Evolutionary conservation across 345 rosid species (phyloP).

Genomic region (Eucalyptus brandiana): DNA sequence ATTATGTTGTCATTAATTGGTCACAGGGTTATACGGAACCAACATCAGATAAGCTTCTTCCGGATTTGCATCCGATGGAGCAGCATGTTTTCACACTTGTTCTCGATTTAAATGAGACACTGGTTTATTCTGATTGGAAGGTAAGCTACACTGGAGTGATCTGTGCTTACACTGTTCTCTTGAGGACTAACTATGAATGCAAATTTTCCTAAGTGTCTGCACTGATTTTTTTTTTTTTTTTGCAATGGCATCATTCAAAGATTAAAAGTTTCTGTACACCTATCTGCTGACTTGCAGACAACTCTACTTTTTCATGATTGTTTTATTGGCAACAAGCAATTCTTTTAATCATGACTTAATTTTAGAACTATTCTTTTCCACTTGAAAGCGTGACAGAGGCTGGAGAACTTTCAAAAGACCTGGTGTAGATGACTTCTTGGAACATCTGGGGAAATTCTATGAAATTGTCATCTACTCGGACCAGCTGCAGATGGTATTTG

Average conservation of each 20-base stretch:
- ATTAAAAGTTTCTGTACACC: not conserved
- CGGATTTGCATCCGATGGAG: slow-evolving; percentile 82
- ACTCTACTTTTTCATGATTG: not conserved
- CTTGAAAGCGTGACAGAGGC: slow-evolving; percentile 85
- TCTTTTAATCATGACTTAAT: not conserved
- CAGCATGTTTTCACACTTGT: slow-evolving; percentile 89
- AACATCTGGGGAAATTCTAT: slow-evolving; percentile 70
- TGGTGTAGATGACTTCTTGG: slow-evolving; percentile 92
- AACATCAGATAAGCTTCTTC: slow-evolving; percentile 94
- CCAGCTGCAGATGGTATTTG: slow-evolving; percentile 64
- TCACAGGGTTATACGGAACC: slow-evolving; percentile 86
- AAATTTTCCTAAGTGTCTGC: not conserved
- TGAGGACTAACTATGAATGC: not conserved
- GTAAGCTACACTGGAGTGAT: slow-evolving; percentile 11
- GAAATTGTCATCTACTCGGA: slow-evolving; percentile 90
- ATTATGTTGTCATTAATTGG: not conserved
- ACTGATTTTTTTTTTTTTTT: not conserved
- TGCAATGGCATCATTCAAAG: not conserved
- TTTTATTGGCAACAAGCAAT: not conserved
- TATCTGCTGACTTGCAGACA: not conserved
- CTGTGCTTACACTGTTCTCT: not conserved
- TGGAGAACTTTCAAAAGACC: slow-evolving; percentile 99
- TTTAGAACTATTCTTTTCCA: not conserved
- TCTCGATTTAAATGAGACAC: slow-evolving; percentile 89
- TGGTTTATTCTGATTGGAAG: slow-evolving; percentile 93